Conservation (phyloP, 1,139 yeast species). For the Candida tropicalis region DNA sequence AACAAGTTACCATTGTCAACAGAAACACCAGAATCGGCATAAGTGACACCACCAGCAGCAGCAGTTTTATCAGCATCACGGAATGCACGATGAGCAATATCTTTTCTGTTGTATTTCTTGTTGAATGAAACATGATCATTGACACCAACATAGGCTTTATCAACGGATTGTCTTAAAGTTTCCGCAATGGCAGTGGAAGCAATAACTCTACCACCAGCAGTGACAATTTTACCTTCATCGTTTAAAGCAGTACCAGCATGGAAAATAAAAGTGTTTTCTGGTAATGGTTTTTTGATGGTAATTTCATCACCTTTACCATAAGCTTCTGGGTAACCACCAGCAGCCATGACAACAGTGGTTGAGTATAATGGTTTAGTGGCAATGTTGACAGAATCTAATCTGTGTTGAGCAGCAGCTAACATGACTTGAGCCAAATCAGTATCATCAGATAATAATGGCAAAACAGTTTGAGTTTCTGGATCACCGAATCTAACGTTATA, state of each 20-base stretch:
- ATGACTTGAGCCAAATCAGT: conserved; percentile 91
- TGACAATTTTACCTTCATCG: conserved; percentile 62
- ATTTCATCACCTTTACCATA: conserved; percentile 89
- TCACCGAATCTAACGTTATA: conserved; percentile 98
- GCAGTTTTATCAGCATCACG: conserved; percentile 43
- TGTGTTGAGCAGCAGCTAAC: conserved; percentile 92
- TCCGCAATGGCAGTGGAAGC: conserved; percentile 88
- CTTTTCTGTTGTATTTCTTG: conserved; percentile 82
- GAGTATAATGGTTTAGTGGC: conserved; percentile 66
- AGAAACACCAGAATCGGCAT: conserved; percentile 95
- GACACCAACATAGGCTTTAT: conserved; percentile 84
- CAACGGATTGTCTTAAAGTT: conserved; percentile 77
- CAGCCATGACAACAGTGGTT: conserved; percentile 93
- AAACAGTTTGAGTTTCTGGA: conserved; percentile 97
- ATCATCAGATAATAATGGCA: conserved; percentile 79
- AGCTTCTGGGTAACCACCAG: conserved; percentile 94
- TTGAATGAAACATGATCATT: conserved; percentile 64
- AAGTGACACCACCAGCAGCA: conserved; percentile 58
- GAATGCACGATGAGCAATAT: conserved; percentile 96
- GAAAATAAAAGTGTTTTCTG: conserved; percentile 69
- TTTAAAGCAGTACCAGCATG: conserved; percentile 85
- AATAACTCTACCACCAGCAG: conserved; percentile 96
- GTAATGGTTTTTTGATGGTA: conserved; percentile 51
- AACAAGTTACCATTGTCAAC: conserved; percentile 92
- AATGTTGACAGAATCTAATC: conserved; percentile 83